These are phyloP conservation scores for Parastagonospora avenae DNA, from an alignment of 2,329 filamentous ascomycete species.

Conservation along the genomic window DNA sequence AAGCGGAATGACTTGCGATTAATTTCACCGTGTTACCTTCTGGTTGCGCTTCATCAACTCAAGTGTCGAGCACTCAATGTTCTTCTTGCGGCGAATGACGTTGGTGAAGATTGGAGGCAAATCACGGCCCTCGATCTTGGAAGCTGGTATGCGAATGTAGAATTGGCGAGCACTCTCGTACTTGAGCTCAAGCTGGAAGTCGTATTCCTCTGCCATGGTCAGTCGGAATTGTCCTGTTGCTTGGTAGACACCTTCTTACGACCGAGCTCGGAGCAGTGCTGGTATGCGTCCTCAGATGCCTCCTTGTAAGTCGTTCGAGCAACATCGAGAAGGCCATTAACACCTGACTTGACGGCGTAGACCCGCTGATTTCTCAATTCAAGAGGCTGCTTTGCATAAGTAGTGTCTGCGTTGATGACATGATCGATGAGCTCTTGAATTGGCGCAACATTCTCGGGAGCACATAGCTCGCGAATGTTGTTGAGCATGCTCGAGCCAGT, in stretches of 20 bases:
- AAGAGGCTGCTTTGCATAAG: conserved; percentile 76
- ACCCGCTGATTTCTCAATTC: conserved; percentile 88
- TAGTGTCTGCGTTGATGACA: conserved; percentile 80
- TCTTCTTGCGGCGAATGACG: conserved; percentile 70
- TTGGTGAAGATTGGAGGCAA: conserved; percentile 80
- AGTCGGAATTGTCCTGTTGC: not conserved
- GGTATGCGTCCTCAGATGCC: conserved; percentile 75
- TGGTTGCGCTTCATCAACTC: conserved; percentile 78
- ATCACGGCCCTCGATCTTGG: conserved; percentile 64
- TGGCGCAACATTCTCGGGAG: conserved; percentile 63
- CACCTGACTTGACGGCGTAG: conserved; percentile 86
- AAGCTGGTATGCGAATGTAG: conserved; percentile 70
- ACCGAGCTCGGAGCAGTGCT: conserved; percentile 70
- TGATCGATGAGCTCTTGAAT: conserved; percentile 69
- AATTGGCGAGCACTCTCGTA: conserved; percentile 81
- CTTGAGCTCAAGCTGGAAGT: conserved; percentile 68
- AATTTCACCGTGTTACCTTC: conserved; percentile 31
- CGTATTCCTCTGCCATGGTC: conserved; percentile 50
- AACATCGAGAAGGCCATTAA: conserved; percentile 86
- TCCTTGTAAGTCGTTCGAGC: conserved; percentile 90
- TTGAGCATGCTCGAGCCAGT: conserved; percentile 68
- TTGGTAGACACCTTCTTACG: conserved; percentile 51
- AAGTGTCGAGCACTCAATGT: conserved; percentile 85
- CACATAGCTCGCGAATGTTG: conserved; percentile 73
- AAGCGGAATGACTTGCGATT: not conserved